Base-by-base conservation (phyloP, 1,139 yeast species). In the Suhomyces maxii region DNA sequence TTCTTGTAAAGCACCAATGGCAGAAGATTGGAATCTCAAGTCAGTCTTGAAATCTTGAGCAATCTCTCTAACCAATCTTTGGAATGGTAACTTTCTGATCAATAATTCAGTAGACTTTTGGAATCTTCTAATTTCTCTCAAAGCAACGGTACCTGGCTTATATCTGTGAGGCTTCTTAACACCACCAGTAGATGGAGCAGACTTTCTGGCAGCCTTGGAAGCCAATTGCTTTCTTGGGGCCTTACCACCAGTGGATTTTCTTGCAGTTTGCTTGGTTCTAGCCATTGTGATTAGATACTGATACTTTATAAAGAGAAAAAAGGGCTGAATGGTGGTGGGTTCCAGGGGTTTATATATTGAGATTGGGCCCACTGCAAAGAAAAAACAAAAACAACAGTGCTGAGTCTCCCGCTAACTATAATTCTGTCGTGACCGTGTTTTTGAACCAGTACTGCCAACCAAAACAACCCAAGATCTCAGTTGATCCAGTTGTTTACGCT, bases 151-250 rank as follows among this genome's bases (percentile, higher is more conserved):
- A 90, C 98, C 98, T 75, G 98, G 98, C 93, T 90, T 91, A 82
- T 90, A 91, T 87, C 98, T 89, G 89, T 91, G 98, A 63, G 97
- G 97, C 83, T 91, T 91, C 91, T 91, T 91, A 72, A 91, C 97
- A 85, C 97, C 98, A 73, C 97, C 97, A 58, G 97, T 84, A 57
- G 96, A 81, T 80, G 95, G 93, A 52, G 97, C 97, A 49, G 98
- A 90, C 79, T 91, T 91, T 84, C 98, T 87, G 63, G 98, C 97
- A 65, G 97, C 97, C 86, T 91, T 91, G 61, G 97, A 90, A 67
- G 98, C 97, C 69, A 91, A 84, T 80, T 90, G 97, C 82, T 91
- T 91, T 86, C 98, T 89, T 83, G 98, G 98, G 59, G 97, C 97
- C 77, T 91, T 91, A 80, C 98, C 98, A 86, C 97, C 97, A 68